A percentile compares a stretch with the other conserved stretches of the same genome.
These are phyloP conservation scores for Vachellia pachyceras DNA, from an alignment of 306 rosid genomes.

Conservation along the genomic window DNA sequence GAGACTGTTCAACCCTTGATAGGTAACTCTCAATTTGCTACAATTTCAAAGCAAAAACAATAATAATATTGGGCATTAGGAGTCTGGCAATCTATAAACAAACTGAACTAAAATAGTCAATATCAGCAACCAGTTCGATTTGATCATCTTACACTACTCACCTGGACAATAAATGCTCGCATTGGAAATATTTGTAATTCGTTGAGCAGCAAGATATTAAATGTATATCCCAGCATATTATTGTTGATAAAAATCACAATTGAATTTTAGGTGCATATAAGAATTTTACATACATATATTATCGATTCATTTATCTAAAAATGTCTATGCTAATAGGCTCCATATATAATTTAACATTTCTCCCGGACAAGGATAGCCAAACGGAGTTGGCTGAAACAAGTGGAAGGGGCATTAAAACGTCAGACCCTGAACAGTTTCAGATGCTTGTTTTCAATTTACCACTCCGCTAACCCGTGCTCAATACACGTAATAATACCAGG, in stretches of 20 bases:
- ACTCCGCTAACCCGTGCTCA: background rate
- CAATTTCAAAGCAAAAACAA: constrained; percentile 29
- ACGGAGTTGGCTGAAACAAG: background rate
- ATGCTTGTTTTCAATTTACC: background rate
- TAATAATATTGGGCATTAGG: background rate
- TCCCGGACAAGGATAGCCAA: background rate
- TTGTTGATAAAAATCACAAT: too few species aligned
- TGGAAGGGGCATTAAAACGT: background rate
- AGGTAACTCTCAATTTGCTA: constrained; percentile 68
- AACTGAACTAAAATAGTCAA: too few species aligned
- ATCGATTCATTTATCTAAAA: too few species aligned
- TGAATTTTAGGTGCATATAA: too few species aligned
- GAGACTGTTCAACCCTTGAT: constrained; percentile 80
- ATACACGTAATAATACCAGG: background rate
- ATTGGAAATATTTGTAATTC: too few species aligned
- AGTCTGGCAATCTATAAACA: too few species aligned
- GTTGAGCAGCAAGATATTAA: too few species aligned
- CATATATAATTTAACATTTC: background rate
- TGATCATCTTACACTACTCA: constrained; percentile 12
- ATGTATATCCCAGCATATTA: too few species aligned
- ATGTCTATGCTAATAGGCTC: too few species aligned
- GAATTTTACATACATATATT: too few species aligned
- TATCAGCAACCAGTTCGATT: background rate
- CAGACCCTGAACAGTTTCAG: background rate
- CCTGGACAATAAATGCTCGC: background rate